These are phyloP conservation scores for Chloranthus sessilifolius DNA, from an alignment of 164 flowering plant species.

Conservation along the genomic window DNA sequence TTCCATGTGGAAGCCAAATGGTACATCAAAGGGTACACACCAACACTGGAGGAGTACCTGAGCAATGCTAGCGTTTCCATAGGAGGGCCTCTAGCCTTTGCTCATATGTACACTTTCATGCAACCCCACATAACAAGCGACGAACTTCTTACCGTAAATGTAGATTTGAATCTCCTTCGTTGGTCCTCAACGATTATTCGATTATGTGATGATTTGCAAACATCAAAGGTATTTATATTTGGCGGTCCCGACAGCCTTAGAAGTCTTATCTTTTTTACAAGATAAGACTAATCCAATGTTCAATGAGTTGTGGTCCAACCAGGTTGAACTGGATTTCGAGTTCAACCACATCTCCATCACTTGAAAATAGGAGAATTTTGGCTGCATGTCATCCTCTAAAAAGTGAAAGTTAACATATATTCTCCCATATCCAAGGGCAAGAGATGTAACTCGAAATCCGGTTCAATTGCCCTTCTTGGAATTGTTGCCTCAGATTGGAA, in stretches of 20 bases:
- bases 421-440: too few species aligned
- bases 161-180: neutral
- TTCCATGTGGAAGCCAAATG: constrained; percentile 43
- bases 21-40: constrained; percentile 28
- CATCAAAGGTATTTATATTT: neutral
- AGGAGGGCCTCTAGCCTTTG: constrained; percentile 22
- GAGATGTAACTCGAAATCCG: too few species aligned
- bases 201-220: constrained; percentile 3
- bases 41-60: constrained; percentile 36
- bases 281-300: neutral
- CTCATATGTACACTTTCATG: constrained; percentile 16
- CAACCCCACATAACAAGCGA: constrained; percentile 3
- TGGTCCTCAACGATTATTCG: constrained; percentile 2
- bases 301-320: too few species aligned
- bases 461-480: too few species aligned
- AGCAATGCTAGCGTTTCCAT: constrained; percentile 37
- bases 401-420: neutral
- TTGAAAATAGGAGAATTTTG: neutral
- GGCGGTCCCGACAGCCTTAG: neutral
- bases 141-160: neutral
- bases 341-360: too few species aligned
- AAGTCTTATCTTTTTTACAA: neutral
- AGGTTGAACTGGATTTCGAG: too few species aligned
- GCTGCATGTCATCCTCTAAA: neutral
- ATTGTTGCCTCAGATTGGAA: too few species aligned